Base-by-base conservation (phyloP, 495 filamentous ascomycete genomes). In the Penicillium lividum region DNA sequence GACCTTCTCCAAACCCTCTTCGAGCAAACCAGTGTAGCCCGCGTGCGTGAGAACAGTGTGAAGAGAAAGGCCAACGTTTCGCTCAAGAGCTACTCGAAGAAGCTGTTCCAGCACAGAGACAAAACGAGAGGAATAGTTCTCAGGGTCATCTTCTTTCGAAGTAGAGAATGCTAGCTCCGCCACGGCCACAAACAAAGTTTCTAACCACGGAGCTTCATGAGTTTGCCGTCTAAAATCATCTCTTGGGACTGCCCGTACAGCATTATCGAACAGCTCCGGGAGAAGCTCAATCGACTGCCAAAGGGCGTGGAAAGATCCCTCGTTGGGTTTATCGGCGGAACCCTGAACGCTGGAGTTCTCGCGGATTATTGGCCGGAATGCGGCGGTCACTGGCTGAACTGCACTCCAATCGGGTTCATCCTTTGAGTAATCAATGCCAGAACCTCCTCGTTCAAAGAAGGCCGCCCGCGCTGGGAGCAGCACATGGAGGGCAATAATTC, bases 401-500 rank as follows among this genome's bases (percentile, higher is more conserved):
- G 71, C 46, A 49, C 67, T 77, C 77, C 77, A 80, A 50, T 80
- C 72, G 0, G 77, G 77, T 48, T 77, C 72, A 13, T 65, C 70
- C 34, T 70, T 61, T 13, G 77, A 76, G 60, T 80, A 80, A 50
- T 77, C 74, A 40, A 80, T 79, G 11, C 76, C 76, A 44, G 73
- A 73, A 22, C 75, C 71, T 29, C 75, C 76, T 53, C 69, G 51
- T 11, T 63, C 80, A 43, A 78, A 73, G 65, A 85, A 89, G 3
- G 76, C 73, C 4, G 77, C 68, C 50, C 85, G 84, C 31, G 85
- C 82, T 4, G 90, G 90, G 3, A 87, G 71, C 18, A 95, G 78
- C 31, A 95, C 77, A 73, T 91, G 86, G 29, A 81, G 79, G n/a
- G 84, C 81, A 52, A 92, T 65, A 18, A 92, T 76, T 2, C 80